phyloP scores from a whole-genome alignment of 2,329 filamentous ascomycete genomes.

The Phaeosphaeria sp. region DNA sequence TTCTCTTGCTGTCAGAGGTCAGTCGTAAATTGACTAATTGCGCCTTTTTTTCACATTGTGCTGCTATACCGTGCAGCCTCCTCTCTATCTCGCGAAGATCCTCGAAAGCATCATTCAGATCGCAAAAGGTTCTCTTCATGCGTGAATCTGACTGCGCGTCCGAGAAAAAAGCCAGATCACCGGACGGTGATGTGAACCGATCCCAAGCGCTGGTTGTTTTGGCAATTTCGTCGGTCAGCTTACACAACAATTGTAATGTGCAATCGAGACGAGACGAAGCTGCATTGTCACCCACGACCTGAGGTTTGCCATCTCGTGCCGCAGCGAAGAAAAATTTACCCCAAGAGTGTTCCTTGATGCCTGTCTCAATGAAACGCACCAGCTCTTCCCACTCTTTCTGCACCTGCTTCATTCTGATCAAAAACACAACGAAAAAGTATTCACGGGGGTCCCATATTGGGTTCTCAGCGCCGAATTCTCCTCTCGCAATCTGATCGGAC shows the following conservation, averaged over 20 bases:
- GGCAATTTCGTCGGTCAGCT: background rate
- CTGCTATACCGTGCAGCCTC: background rate
- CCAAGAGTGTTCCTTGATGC: background rate
- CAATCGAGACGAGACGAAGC: background rate
- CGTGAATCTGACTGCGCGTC: background rate
- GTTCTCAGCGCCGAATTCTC: background rate
- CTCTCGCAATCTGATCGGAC: slow-evolving; percentile 2
- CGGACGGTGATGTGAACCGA: background rate
- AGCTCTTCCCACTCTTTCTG: background rate
- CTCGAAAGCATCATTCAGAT: background rate
- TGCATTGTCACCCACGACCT: background rate
- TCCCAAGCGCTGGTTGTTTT: background rate
- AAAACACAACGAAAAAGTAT: slow-evolving; percentile 8
- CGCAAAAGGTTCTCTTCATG: background rate
- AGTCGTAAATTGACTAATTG: background rate
- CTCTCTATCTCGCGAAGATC: background rate
- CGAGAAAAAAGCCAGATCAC: background rate
- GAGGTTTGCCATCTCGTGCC: background rate
- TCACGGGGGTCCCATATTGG: slow-evolving; percentile 10
- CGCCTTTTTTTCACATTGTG: slow-evolving; percentile 3
- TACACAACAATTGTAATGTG: background rate
- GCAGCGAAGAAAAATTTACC: background rate
- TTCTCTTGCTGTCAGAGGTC: background rate
- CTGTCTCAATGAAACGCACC: background rate
- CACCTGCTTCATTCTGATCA: background rate